phyloP scores from a whole-genome alignment of 495 filamentous ascomycete species.

The Hypoxylon cercidicola region DNA sequence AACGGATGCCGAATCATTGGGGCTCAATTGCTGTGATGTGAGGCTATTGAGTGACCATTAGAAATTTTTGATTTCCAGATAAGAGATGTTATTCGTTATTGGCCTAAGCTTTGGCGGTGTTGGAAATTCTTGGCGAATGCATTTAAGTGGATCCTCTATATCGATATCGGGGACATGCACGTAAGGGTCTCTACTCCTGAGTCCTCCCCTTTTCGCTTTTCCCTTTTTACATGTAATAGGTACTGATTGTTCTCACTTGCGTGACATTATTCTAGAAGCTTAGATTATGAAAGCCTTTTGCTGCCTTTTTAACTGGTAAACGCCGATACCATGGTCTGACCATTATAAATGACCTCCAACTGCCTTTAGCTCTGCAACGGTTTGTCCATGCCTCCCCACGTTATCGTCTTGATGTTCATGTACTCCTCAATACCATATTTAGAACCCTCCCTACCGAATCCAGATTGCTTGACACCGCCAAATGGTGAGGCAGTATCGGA shows the following conservation, averaged over 20 bases:
- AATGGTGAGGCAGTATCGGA: conserved; percentile 87
- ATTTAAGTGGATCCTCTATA: conserved; percentile 12
- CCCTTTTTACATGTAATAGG: not conserved
- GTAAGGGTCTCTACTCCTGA: too few species aligned
- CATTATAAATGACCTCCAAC: too few species aligned
- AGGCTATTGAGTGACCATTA: conserved; percentile 1
- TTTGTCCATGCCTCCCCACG: conserved; percentile 79
- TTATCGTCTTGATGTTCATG: conserved; percentile 85
- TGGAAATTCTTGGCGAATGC: conserved; percentile 17
- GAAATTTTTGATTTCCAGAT: conserved; percentile 29
- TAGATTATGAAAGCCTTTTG: not conserved
- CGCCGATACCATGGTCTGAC: conserved; percentile 5
- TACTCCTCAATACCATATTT: conserved; percentile 94
- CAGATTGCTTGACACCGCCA: conserved; percentile 92
- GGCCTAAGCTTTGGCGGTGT: conserved; percentile 40
- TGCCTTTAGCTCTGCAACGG: conserved; percentile 54
- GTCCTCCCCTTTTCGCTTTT: conserved; percentile 2
- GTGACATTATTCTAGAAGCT: not conserved
- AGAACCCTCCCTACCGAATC: conserved; percentile 92
- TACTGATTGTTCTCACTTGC: not conserved
- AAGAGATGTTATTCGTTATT: conserved; percentile 12
- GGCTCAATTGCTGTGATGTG: conserved; percentile 18
- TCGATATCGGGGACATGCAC: not conserved
- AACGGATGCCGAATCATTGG: conserved; percentile 46
- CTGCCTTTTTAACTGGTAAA: conserved; percentile 16